Conservation (phyloP, 2,329 filamentous ascomycete genomes). For the Gliomastix tumulicola region DNA sequence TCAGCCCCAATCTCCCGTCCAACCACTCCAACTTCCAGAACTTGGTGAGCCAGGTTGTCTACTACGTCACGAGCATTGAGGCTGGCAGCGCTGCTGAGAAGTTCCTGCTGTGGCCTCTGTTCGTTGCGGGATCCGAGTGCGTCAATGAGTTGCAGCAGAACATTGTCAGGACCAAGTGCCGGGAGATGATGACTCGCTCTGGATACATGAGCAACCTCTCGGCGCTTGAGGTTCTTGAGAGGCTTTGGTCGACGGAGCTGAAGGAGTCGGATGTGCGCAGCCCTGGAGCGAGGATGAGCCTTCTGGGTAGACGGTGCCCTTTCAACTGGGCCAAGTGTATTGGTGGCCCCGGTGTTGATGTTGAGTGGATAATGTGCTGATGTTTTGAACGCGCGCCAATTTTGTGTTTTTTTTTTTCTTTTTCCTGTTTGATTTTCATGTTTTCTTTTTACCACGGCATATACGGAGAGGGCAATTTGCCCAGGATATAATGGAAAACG, state of each 20-base stretch:
- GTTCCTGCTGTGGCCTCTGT: conserved; percentile 88
- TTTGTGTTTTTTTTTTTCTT: neutral
- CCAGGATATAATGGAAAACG: no score
- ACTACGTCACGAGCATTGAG: conserved; percentile 74
- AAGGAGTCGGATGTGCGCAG: conserved; percentile 26
- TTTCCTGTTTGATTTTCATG: neutral
- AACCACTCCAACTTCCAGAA: conserved; percentile 73
- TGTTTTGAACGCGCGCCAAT: no score
- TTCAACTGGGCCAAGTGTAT: conserved; percentile 54
- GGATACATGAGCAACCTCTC: conserved; percentile 93
- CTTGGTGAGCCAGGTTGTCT: conserved; percentile 74
- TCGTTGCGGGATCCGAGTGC: conserved; percentile 84
- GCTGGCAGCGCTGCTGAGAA: conserved; percentile 70
- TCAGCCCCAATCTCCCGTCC: conserved; percentile 66
- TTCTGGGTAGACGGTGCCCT: conserved; percentile 35
- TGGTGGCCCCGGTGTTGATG: conserved; percentile 46
- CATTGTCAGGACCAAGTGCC: conserved; percentile 72
- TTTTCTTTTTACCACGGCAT: neutral
- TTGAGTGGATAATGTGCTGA: conserved; percentile 63
- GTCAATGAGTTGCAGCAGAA: conserved; percentile 73
- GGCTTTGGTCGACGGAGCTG: conserved; percentile 63
- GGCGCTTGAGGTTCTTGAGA: conserved; percentile 78
- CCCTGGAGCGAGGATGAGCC: conserved; percentile 19
- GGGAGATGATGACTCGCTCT: conserved; percentile 79
- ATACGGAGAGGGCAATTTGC: no score